Conservation (phyloP, 306 rosid genomes). For the Alnus glutinosa region DNA sequence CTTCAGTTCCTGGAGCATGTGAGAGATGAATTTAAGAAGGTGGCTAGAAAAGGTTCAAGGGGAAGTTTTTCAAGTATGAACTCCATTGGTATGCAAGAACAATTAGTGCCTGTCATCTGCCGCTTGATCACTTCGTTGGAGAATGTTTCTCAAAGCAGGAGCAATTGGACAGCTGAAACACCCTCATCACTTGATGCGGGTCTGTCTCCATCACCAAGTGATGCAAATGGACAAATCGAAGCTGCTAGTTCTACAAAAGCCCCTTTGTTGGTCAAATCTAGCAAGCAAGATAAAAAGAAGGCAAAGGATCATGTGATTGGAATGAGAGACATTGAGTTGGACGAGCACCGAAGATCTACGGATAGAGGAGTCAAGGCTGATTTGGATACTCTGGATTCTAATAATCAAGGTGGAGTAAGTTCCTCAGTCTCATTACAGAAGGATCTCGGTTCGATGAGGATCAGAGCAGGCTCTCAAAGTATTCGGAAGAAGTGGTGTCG, state of each 20-base stretch:
- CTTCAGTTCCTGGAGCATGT: conserved; percentile 74
- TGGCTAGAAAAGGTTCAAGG: conserved; percentile 61
- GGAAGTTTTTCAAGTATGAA: conserved; percentile 59
- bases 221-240: conserved; percentile 66
- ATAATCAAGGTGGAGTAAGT: conserved; percentile 55
- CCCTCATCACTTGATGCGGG: conserved; percentile 36
- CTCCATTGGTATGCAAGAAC: conserved; percentile 57
- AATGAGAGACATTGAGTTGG: conserved; percentile 75
- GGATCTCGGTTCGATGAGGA: conserved; percentile 65
- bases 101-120: conserved; percentile 64
- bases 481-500: conserved; percentile 79
- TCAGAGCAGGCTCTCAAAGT: conserved; percentile 58
- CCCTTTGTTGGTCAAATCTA: conserved; percentile 74
- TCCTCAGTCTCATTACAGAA: conserved; percentile 57
- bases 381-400: conserved; percentile 49
- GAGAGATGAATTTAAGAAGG: conserved; percentile 71
- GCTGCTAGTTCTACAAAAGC: conserved; percentile 72
- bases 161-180: conserved; percentile 56
- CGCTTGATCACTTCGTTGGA: conserved; percentile 67
- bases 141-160: conserved; percentile 55
- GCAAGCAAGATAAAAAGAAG: conserved; percentile 80
- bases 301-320: conserved; percentile 70
- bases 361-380: conserved; percentile 66
- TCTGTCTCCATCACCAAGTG: conserved; percentile 64
- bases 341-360: conserved; percentile 66